A percentile compares a stretch with the other conserved stretches of the same genome.
Evolutionary conservation across 1,284 basidiomycete genomes (phyloP).

Genomic region (Papiliotrema laurentii): DNA sequence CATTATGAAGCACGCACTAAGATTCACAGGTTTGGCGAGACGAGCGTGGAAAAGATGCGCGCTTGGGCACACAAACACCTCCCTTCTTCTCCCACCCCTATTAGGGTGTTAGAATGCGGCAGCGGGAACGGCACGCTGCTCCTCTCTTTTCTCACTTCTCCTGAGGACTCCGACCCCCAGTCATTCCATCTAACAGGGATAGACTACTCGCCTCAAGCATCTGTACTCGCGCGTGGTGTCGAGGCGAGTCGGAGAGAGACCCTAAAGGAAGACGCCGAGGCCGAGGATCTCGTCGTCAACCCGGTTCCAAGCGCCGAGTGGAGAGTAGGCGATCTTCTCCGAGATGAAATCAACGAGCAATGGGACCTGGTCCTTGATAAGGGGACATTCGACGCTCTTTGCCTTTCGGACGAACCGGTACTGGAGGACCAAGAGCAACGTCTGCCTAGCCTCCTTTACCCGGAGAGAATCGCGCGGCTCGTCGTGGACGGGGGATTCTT

Average conservation of each 20-base stretch:
- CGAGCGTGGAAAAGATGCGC: slow-evolving; percentile 43
- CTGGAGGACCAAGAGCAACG: slow-evolving; percentile 22
- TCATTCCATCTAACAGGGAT: slow-evolving; percentile 43
- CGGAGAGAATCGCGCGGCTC: slow-evolving; percentile 37
- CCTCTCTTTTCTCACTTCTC: slow-evolving; percentile 44
- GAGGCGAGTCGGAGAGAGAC: slow-evolving; percentile 23
- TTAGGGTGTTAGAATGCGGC: slow-evolving; percentile 41
- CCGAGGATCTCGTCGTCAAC: slow-evolving; percentile 32
- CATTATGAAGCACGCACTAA: too few relatives aligned
- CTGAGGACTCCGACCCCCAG: slow-evolving; percentile 16
- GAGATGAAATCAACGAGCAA: slow-evolving; percentile 32
- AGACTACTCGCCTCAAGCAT: slow-evolving; percentile 41
- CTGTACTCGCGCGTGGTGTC: slow-evolving; percentile 30
- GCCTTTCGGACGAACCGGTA: slow-evolving; percentile 34
- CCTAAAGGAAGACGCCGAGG: slow-evolving; percentile 21
- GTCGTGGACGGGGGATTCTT: slow-evolving; percentile 44
- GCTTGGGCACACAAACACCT: slow-evolving; percentile 41
- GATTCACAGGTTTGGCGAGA: slow-evolving; percentile 42
- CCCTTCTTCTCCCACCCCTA: slow-evolving; percentile 11
- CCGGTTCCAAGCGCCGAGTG: slow-evolving; percentile 28
- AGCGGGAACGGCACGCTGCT: slow-evolving; percentile 47
- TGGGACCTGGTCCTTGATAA: slow-evolving; percentile 50
- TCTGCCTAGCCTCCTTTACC: slow-evolving; percentile 43
- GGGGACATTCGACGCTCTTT: slow-evolving; percentile 47
- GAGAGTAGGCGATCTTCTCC: slow-evolving; percentile 38